Evolutionary conservation across 805 yeast genomes (phyloP).

Genomic region (Nakazawaea laoshanensis): DNA sequence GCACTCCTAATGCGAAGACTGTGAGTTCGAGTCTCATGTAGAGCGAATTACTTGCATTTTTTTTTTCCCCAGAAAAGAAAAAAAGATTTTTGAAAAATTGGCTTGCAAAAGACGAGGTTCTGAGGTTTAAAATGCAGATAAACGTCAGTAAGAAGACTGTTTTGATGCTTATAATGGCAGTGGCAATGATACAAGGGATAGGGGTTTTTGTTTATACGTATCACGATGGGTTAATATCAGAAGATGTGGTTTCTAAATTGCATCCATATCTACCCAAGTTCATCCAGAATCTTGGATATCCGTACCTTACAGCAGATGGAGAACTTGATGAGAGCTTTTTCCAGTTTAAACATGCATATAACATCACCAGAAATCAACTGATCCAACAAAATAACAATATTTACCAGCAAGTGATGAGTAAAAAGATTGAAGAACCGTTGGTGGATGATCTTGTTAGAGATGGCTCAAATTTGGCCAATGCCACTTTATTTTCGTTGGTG

Average conservation of each 20-base stretch:
- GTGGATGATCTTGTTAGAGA: constrained; percentile 23
- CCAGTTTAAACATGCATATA: constrained; percentile 7
- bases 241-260: constrained; percentile 4
- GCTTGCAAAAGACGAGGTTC: too few species aligned
- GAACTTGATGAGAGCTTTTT: constrained; percentile 4
- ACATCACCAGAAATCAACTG: constrained; percentile 19
- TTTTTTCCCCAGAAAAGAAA: too few species aligned
- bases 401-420: constrained; percentile 27
- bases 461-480: constrained; percentile 38
- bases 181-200: background rate
- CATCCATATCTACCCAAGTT: constrained; percentile 8
- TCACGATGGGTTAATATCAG: constrained; percentile 2
- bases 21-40: constrained; percentile 65
- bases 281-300: constrained; percentile 5
- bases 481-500: constrained; percentile 59
- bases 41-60: constrained; percentile 23
- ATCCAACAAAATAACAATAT: constrained; percentile 27
- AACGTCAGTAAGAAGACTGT: too few species aligned
- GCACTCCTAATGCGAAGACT: constrained; percentile 64
- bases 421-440: constrained; percentile 40
- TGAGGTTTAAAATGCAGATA: too few species aligned
- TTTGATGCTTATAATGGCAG: background rate
- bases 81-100: too few species aligned
- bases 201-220: constrained; percentile 1
- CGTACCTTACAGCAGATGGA: constrained; percentile 3